Percentiles rank a stretch among this genome's conserved stretches.
Evolutionary conservation across 352 stramenopile species (phyloP).

Genomic region (Phytophthora capsici): DNA sequence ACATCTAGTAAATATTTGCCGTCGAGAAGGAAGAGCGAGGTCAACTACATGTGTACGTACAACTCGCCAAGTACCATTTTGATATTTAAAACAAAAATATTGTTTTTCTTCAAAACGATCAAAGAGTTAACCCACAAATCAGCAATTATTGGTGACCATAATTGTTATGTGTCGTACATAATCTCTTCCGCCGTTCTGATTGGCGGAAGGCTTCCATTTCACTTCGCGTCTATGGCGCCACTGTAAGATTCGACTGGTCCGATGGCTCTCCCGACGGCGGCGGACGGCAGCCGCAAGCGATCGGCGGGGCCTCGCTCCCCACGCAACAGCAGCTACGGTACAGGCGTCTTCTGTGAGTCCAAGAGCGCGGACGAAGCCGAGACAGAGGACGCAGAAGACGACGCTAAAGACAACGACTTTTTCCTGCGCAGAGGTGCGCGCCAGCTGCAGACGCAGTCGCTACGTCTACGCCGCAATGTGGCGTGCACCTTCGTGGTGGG

Average conservation of each 20-base stretch:
- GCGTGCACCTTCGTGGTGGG: slow-evolving; percentile 20
- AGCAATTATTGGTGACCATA: too few relatives aligned
- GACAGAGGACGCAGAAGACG: slow-evolving; percentile 14
- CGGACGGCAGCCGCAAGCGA: slow-evolving; percentile 29
- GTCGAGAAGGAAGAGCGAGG: not conserved
- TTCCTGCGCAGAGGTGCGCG: slow-evolving; percentile 28
- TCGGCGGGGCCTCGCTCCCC: slow-evolving; percentile 11
- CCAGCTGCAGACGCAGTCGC: slow-evolving; percentile 23
- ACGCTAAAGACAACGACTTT: slow-evolving; percentile 33
- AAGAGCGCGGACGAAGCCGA: slow-evolving; percentile 19
- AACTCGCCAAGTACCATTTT: slow-evolving; percentile 12
- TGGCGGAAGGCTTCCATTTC: not conserved
- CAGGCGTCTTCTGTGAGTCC: slow-evolving; percentile 31
- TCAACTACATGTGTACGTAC: slow-evolving; percentile 2
- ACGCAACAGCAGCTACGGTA: slow-evolving; percentile 25
- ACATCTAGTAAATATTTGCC: not conserved
- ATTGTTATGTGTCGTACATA: not conserved
- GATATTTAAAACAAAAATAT: slow-evolving; percentile 18
- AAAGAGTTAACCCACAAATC: too few relatives aligned
- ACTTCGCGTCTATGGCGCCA: slow-evolving; percentile 11
- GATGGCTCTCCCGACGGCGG: slow-evolving; percentile 21
- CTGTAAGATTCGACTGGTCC: slow-evolving; percentile 14
- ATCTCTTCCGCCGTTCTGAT: not conserved
- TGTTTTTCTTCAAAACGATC: not conserved
- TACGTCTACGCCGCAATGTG: slow-evolving; percentile 22